Base-by-base conservation (phyloP, 495 filamentous ascomycete genomes). In the Cercophora sp. region DNA sequence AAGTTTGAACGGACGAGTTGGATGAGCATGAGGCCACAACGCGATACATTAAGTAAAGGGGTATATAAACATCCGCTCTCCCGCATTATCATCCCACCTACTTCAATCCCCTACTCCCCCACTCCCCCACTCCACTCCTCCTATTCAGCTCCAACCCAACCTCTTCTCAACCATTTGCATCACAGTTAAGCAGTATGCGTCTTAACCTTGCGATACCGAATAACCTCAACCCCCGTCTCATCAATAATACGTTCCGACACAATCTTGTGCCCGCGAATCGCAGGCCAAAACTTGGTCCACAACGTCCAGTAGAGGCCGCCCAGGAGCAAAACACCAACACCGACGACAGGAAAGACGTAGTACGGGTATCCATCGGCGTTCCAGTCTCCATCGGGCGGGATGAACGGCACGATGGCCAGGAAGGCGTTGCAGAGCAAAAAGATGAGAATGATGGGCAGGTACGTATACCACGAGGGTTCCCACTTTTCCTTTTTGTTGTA, bases 261-360 rank as follows among this genome's bases (percentile, higher is more conserved):
- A 45, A 78, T 66, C 57, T 65, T 74, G 56, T 80, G 79, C 15
- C 76, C 77, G 25, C 74, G 69, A 25, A 80, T 57, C 16, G 64
- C 68, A 24, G 77, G 77, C 63, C 71, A 67, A 26, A 78, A 54
- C 57, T 70, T 69, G 15, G 73, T 75, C 77, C 77, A 80, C 45
- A 74, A 55, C 18, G 69, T 36, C 77, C 77, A 80, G 58, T 80
- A 80, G 2, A 78, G 46, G 11, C 35, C 75, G 11, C 76, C 76
- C 16, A 71, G 65, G 18, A 71, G 51, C 47, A 80, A 48, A 19
- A 80, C 71, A 2, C 66, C 69, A 3, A 77, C 65, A 32, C 75
- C 77, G 10, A 80, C 76, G 5, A 79, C 73, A 11, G 75, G 75
- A 59, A 78, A 77, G 10, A 78, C 59, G 49, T 71, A 79, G 57